These are phyloP conservation scores for Trichosphaerium sp. DNA, from an alignment of 78 protist genomes.

Conservation along the genomic window DNA sequence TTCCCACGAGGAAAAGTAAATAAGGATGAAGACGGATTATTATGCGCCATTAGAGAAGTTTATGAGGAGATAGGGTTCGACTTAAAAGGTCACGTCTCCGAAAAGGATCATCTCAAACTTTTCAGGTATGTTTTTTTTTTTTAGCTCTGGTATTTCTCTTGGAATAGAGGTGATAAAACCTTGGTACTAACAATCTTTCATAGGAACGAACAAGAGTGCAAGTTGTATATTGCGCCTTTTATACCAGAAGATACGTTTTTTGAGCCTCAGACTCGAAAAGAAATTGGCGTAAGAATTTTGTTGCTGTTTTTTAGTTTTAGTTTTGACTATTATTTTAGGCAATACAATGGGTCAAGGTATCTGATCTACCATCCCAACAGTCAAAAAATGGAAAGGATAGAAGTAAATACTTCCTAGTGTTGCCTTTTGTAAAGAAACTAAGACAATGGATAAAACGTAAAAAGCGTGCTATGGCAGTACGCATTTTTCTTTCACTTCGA, in stretches of 20 bases:
- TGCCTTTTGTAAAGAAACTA: too few species aligned
- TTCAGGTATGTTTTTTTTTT: too few species aligned
- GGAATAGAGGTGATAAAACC: too few species aligned
- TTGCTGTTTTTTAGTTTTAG: neutral
- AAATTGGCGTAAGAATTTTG: constrained; percentile 40
- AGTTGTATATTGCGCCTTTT: constrained; percentile 45
- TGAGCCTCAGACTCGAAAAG: constrained; percentile 64
- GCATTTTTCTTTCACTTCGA: too few species aligned
- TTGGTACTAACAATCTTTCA: too few species aligned
- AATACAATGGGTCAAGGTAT: constrained; percentile 6
- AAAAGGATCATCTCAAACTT: constrained; percentile 17
- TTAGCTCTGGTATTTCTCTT: too few species aligned
- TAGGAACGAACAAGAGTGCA: constrained; percentile 32
- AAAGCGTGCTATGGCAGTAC: too few species aligned
- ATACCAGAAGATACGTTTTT: constrained; percentile 53
- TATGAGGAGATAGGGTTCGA: constrained; percentile 71
- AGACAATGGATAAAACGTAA: too few species aligned
- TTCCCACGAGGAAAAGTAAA: constrained; percentile 80
- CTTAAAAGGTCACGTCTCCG: constrained; percentile 10
- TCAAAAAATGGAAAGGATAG: too few species aligned
- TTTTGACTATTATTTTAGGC: neutral
- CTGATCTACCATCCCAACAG: constrained; percentile 6
- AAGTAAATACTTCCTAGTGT: too few species aligned
- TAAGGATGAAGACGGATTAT: constrained; percentile 34
- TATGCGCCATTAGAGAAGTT: constrained; percentile 76